Percentiles rank a stretch among this genome's conserved stretches.
Evolutionary conservation across 1,284 basidiomycete species (phyloP).

Genomic region (Ceratobasidium sp.): DNA sequence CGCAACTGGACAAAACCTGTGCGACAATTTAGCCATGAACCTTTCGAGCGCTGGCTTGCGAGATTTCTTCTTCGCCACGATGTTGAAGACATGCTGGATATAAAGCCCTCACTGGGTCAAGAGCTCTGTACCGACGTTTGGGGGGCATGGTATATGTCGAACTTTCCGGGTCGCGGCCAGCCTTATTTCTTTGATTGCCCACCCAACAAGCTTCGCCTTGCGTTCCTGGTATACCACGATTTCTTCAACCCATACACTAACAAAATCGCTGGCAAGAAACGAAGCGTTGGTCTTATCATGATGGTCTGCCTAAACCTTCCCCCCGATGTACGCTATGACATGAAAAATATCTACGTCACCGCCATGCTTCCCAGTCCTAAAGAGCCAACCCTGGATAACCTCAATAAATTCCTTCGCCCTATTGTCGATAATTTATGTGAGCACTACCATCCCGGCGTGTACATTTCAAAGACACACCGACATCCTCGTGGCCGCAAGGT

Average conservation of each 20-base stretch:
- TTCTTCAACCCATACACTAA: slow-evolving; percentile 60
- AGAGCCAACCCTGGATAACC: slow-evolving; percentile 49
- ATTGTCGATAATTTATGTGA: slow-evolving; percentile 55
- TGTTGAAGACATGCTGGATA: slow-evolving; percentile 33
- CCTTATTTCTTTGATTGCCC: slow-evolving; percentile 47
- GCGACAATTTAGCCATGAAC: slow-evolving; percentile 17
- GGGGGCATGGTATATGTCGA: slow-evolving; percentile 53
- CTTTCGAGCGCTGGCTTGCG: slow-evolving; percentile 22
- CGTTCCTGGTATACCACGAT: slow-evolving; percentile 57
- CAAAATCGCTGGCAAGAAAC: slow-evolving; percentile 54
- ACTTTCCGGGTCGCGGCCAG: slow-evolving; percentile 51
- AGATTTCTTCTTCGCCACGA: slow-evolving; percentile 29
- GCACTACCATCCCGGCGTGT: slow-evolving; percentile 56
- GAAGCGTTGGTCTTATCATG: slow-evolving; percentile 56
- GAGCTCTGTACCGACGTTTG: slow-evolving; percentile 50
- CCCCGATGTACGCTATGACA: slow-evolving; percentile 54
- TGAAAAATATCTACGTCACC: slow-evolving; percentile 59
- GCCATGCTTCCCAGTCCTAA: slow-evolving; percentile 56
- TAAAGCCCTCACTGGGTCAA: no score
- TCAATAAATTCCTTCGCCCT: slow-evolving; percentile 56
- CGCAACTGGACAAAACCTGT: slow-evolving; percentile 1
- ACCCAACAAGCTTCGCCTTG: slow-evolving; percentile 51
- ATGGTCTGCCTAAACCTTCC: slow-evolving; percentile 61
- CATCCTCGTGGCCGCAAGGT: slow-evolving; percentile 22
- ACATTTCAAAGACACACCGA: slow-evolving; percentile 47